A percentile compares a stretch with the other conserved stretches of the same genome.
Conservation (phyloP, 805 yeast genomes). For the Naumovozyma castellii region DNA sequence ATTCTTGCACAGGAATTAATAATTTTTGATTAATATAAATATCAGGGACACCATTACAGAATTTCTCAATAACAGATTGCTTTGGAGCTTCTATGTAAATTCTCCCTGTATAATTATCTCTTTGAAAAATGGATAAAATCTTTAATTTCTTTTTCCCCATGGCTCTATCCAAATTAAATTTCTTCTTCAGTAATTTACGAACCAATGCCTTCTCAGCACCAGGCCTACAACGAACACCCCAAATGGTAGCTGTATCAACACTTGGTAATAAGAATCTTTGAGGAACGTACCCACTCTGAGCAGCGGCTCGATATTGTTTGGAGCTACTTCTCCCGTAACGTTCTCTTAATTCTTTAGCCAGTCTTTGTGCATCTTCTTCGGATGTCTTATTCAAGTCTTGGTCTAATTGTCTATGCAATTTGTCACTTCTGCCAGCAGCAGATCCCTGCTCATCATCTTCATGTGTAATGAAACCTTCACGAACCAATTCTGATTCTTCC, state of each 20-base stretch:
- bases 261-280: constrained; percentile 91
- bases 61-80: constrained; percentile 83
- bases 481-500: constrained; percentile 77
- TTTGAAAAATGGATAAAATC: constrained; percentile 81
- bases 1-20: constrained; percentile 89
- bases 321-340: constrained; percentile 82
- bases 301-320: constrained; percentile 68
- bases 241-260: constrained; percentile 90
- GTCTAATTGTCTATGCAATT: constrained; percentile 86
- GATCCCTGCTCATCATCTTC: constrained; percentile 45
- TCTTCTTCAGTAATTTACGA: constrained; percentile 73
- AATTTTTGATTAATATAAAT: constrained; percentile 66
- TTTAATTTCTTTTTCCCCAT: constrained; percentile 61
- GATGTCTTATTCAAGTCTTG: constrained; percentile 76
- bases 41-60: constrained; percentile 82
- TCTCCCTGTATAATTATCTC: constrained; percentile 88
- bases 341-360: constrained; percentile 86
- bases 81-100: constrained; percentile 90
- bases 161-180: constrained; percentile 64
- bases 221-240: constrained; percentile 89
- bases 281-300: constrained; percentile 73
- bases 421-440: constrained; percentile 47
- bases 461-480: constrained; percentile 67
- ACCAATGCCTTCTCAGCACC: constrained; percentile 91
- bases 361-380: constrained; percentile 88